Percentiles rank a stretch among this genome's conserved stretches.
phyloP scores from a whole-genome alignment of 495 filamentous ascomycete genomes.

The Aspergillus steynii region DNA sequence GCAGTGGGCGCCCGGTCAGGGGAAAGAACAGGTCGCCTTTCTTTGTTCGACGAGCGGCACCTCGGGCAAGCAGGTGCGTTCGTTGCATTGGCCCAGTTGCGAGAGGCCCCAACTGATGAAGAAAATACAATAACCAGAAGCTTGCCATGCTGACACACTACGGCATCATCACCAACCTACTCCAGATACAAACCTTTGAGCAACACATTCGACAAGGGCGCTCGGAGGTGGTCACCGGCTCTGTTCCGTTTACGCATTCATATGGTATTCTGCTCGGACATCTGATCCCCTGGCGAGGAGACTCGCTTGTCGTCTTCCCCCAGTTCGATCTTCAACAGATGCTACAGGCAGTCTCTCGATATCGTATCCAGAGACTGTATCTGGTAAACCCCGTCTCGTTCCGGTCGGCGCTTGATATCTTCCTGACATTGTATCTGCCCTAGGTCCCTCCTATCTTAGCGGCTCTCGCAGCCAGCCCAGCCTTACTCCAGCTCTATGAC shows the following conservation, averaged over 20 bases:
- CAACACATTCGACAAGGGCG: background rate
- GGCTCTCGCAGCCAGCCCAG: no score
- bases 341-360: no score
- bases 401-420: no score
- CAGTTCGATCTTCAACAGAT: no score
- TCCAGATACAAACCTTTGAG: slow-evolving; percentile 1
- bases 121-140: slow-evolving; percentile 4
- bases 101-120: no score
- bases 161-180: slow-evolving; percentile 15
- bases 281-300: background rate
- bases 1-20: background rate
- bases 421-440: no score
- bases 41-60: slow-evolving; percentile 19
- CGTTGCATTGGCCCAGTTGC: no score
- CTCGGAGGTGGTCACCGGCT: background rate
- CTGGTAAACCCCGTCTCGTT: no score
- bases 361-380: no score
- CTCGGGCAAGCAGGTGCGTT: slow-evolving; percentile 15
- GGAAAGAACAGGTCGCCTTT: slow-evolving; percentile 15
- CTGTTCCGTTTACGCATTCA: background rate
- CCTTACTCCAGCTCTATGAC: no score
- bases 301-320: background rate
- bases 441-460: no score
- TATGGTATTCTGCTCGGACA: background rate
- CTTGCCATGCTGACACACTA: slow-evolving; percentile 14